Evolutionary conservation across 139 green algal species (phyloP), one percentile per base, ranked within the genome.

Genomic region (Haematococcus lacustris): DNA sequence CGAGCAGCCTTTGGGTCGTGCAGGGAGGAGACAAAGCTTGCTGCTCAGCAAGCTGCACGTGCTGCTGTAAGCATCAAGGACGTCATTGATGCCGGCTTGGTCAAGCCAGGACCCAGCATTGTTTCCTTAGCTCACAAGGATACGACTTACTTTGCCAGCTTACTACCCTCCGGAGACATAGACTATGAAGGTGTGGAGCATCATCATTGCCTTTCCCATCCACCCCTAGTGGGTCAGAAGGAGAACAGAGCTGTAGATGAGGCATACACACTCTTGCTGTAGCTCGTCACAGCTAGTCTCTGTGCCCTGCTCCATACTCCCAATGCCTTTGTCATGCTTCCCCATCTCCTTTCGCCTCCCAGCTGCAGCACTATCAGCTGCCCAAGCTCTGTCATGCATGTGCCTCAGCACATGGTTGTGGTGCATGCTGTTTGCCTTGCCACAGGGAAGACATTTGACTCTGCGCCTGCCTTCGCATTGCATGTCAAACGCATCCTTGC

Each of bases 61-160:
- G n/a, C n/a, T n/a, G n/a, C n/a, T 63, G 53, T 63, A 25, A 80
- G 60, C 1, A 70, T 88, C 32, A 38, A 38, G 30, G 84, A 88
- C 66, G 74, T 90, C 40, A 61, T 90, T 25, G 70, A 78, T 2
- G 71, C 76, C 47, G 80, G 82, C 0, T 37, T 86, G 13, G 68
- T 88, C 30, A 34, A 72, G 30, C 74, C 85, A 3, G 82, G 82
- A 1, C 53, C 65, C n/a, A 72, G 83, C 65, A 85, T 79, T 25
- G 70, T 88, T 26, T 85, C 59, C 0, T 73, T 87, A 1, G 38
- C 59, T 26, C 90, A 90, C 72, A 87, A 87, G 73, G 82, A 82
- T 4, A 72, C 50, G 34, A 80, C 62, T 3, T 80, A 85, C 59
- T 69, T 57, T 1, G 86, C 73, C 25, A 74, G 37, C n/a, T 65